A percentile compares a stretch with the other conserved stretches of the same genome.
Conservation (phyloP, 2,329 filamentous ascomycete genomes). For the Cladophialophora immunda region DNA sequence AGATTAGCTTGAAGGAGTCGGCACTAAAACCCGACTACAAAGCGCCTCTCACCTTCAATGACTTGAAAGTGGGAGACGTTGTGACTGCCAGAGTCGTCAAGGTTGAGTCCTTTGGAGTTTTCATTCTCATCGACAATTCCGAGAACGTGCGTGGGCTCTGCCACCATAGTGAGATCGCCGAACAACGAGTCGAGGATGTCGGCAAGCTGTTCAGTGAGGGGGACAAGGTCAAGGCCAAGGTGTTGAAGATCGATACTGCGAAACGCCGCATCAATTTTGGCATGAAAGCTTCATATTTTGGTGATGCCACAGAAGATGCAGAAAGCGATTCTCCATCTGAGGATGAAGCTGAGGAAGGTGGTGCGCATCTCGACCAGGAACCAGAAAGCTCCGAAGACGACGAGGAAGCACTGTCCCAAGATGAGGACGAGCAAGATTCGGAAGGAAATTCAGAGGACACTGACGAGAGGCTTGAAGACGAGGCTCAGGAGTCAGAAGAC, state of each 20-base stretch:
- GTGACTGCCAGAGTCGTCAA: slow-evolving; percentile 92
- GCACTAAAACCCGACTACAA: slow-evolving; percentile 81
- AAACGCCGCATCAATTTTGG: slow-evolving; percentile 87
- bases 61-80: slow-evolving; percentile 79
- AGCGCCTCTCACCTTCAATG: slow-evolving; percentile 75
- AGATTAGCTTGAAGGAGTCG: slow-evolving; percentile 87
- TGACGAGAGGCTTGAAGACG: slow-evolving; percentile 49
- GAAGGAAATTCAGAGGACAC: slow-evolving; percentile 52
- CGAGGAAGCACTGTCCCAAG: slow-evolving; percentile 48
- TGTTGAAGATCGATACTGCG: slow-evolving; percentile 78
- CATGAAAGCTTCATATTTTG: slow-evolving; percentile 91
- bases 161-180: slow-evolving; percentile 90
- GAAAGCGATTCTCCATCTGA: slow-evolving; percentile 48
- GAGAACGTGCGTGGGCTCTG: slow-evolving; percentile 91
- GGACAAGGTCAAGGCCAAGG: slow-evolving; percentile 90
- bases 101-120: slow-evolving; percentile 94
- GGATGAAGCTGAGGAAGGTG: slow-evolving; percentile 50
- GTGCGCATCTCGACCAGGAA: slow-evolving; percentile 44
- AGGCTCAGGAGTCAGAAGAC: slow-evolving; percentile 46
- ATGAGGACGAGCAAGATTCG: slow-evolving; percentile 53
- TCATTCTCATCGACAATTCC: slow-evolving; percentile 88
- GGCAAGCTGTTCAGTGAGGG: slow-evolving; percentile 88
- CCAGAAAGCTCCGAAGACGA: slow-evolving; percentile 44
- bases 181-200: slow-evolving; percentile 82
- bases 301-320: slow-evolving; percentile 64